Percentiles rank a stretch among this genome's conserved stretches.
phyloP scores from a whole-genome alignment of 805 yeast genomes.

The Hagleromyces aurorensis region DNA sequence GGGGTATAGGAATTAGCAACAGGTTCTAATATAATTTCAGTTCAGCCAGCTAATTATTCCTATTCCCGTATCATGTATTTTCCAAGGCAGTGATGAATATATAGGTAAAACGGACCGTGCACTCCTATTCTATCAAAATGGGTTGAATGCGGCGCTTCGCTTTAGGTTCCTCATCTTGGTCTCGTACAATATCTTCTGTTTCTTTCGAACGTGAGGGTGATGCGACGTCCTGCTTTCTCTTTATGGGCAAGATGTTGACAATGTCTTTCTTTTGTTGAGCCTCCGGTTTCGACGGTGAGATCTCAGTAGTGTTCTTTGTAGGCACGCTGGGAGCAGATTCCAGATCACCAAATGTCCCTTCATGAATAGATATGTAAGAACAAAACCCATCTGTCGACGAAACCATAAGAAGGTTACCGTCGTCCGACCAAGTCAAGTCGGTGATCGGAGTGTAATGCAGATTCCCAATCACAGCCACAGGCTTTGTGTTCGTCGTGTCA shows the following conservation, averaged over 20 bases:
- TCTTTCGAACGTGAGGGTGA: background rate
- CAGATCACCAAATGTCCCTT: slow-evolving; percentile 53
- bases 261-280: slow-evolving; percentile 5
- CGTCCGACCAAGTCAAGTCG: slow-evolving; percentile 76
- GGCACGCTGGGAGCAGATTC: slow-evolving; percentile 1
- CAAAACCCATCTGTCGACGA: slow-evolving; percentile 94
- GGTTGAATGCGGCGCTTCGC: slow-evolving; percentile 21
- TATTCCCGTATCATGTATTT: too few relatives aligned
- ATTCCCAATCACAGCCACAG: slow-evolving; percentile 68
- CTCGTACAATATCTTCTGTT: background rate
- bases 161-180: slow-evolving; percentile 3
- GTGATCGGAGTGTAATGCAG: slow-evolving; percentile 86
- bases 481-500: slow-evolving; percentile 63
- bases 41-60: too few relatives aligned
- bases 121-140: slow-evolving; percentile 8
- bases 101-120: too few relatives aligned
- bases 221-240: slow-evolving; percentile 6
- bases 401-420: slow-evolving; percentile 61
- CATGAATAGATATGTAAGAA: slow-evolving; percentile 51
- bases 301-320: background rate
- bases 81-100: too few relatives aligned
- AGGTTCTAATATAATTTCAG: too few relatives aligned
- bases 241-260: slow-evolving; percentile 19
- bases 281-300: background rate
- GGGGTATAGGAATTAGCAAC: too few relatives aligned